Base-by-base conservation (phyloP, 768 basidiomycete species). In the Sutorius australiensis region DNA sequence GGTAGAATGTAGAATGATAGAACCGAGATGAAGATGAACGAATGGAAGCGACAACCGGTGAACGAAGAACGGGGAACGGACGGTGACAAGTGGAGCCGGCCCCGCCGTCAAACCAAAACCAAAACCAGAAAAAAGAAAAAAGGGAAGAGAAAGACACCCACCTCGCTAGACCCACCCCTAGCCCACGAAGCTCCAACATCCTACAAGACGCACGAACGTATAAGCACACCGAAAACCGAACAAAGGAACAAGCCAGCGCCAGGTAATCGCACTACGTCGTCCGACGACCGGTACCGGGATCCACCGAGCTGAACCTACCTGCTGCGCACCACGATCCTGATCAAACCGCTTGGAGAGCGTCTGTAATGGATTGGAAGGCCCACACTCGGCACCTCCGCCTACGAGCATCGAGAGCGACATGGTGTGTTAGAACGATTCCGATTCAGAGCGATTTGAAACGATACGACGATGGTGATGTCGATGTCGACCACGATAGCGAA, bases 341-440 rank as follows among this genome's bases (percentile, higher is more conserved):
- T 90, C 89, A 56, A 92, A 86, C 41, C 80, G 77, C 64, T 93
- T 94, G 0, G 87, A 78, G 6, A 95, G 80, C 14, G 78, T 81
- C 63, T 91, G 89, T 16, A 95, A 70, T 11, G 91, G 83, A 67
- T 93, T 95, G 1, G 81, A 80, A 6, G 93, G 92, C 0, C 93
- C 93, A 59, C 92, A 95, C 40, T 92, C 90, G 1, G 89, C 84
- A 1, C 67, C 66, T 27, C 67, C 67, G 42, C 79, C 82, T 19
- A 85, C 78, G 17, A 95, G 84, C 77, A 89, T 80, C 45, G 90
- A 86, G 28, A 94, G 76, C 6, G 90, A 84, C 91, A 93, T 92
- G 8, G 44, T 55, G 28, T 12, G 2, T 24, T 24, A 24, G 3
- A 24, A 3, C 14, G 19, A 40, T 30, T 53, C 17, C 3, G 48